These are phyloP conservation scores for Ogataea pini DNA, from an alignment of 805 yeast genomes.

Conservation along the genomic window DNA sequence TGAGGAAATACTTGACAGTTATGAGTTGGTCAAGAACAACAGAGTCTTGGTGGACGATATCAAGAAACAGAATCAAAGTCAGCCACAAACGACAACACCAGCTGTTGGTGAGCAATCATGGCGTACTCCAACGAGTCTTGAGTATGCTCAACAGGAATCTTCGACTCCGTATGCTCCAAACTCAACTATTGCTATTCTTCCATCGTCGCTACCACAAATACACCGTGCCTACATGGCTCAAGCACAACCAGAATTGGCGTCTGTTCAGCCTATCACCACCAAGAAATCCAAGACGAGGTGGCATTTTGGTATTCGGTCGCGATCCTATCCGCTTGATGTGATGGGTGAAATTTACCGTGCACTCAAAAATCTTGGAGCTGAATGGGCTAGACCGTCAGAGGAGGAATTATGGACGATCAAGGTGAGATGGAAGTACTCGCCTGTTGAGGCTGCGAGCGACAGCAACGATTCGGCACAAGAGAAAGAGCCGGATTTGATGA, in stretches of 20 bases:
- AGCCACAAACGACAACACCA: conserved; percentile 4
- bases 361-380: conserved; percentile 89
- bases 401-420: conserved; percentile 95
- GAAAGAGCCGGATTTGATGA: conserved; percentile 77
- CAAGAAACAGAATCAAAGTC: conserved; percentile 37
- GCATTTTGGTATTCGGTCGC: conserved; percentile 97
- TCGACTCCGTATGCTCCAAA: conserved; percentile 52
- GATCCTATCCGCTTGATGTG: conserved; percentile 95
- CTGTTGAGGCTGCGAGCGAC: conserved; percentile 30
- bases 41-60: conserved; percentile 66
- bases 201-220: conserved; percentile 90
- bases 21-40: conserved; percentile 79
- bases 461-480: not conserved
- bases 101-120: conserved; percentile 24
- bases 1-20: conserved; percentile 85
- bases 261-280: conserved; percentile 50
- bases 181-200: conserved; percentile 88
- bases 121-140: conserved; percentile 35
- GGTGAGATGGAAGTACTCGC: conserved; percentile 86
- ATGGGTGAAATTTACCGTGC: conserved; percentile 99
- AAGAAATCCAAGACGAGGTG: conserved; percentile 93
- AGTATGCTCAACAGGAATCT: conserved; percentile 27
- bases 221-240: conserved; percentile 88
- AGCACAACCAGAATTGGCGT: conserved; percentile 33
- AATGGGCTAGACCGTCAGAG: conserved; percentile 94